Evolutionary conservation across 805 yeast species (phyloP).

Genomic region (Metschnikowia shivogae): DNA sequence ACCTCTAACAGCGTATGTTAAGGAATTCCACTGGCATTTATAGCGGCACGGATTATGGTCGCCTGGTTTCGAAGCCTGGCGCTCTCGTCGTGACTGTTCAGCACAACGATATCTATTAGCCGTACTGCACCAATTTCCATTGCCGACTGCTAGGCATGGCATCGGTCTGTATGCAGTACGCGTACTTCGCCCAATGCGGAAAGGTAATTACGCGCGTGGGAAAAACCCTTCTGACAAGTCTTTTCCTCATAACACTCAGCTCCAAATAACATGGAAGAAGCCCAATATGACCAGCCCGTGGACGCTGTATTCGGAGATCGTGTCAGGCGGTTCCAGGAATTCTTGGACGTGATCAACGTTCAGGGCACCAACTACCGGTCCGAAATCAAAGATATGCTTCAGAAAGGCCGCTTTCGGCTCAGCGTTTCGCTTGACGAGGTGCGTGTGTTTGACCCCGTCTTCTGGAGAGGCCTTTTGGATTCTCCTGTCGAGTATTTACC

Average conservation of each 20-base stretch:
- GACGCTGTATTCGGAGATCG: constrained; percentile 69
- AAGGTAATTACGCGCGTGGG: constrained; percentile 19
- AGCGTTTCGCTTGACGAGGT: constrained; percentile 80
- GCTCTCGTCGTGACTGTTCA: no score
- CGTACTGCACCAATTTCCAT: no score
- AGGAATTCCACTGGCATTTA: no score
- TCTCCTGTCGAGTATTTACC: constrained; percentile 84
- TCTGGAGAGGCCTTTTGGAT: constrained; percentile 72
- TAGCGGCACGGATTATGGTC: no score
- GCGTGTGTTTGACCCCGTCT: constrained; percentile 72
- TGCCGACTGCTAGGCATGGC: background rate
- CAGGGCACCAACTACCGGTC: constrained; percentile 62
- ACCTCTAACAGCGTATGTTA: no score
- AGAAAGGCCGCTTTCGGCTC: constrained; percentile 61
- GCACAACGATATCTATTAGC: no score
- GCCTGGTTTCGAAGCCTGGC: no score
- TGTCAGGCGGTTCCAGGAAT: constrained; percentile 83
- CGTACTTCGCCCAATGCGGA: constrained; percentile 9
- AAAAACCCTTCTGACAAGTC: background rate
- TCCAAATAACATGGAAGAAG: constrained; percentile 20
- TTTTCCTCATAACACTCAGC: constrained; percentile 1
- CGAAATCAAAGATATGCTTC: constrained; percentile 68
- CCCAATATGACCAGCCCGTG: constrained; percentile 30
- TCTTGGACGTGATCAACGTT: constrained; percentile 54
- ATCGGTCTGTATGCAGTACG: background rate